Base-by-base conservation (phyloP, 2,329 filamentous ascomycete genomes). In the Lanzia echinophila region DNA sequence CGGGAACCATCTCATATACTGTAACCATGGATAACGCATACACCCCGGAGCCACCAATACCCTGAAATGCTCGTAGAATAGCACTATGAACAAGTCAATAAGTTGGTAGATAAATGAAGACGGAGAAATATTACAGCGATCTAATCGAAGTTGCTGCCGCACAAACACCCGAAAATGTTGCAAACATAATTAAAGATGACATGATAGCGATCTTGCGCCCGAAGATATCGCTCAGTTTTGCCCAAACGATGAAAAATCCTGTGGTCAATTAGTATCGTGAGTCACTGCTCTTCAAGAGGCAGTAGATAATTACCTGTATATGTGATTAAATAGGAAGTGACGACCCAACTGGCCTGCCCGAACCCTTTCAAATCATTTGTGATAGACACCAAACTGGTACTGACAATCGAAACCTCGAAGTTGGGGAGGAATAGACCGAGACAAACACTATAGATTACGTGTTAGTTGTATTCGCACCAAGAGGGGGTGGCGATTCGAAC, bases 41-140 rank as follows among this genome's bases (percentile, higher is more conserved):
- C 56, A 75, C 70, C 0, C 75, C 76, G 3, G 72, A 74, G 0
- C 67, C 72, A 0, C 75, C 77, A 2, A 77, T 61, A 0, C 82
- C 81, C 56, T 62, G 60, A 20, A 60, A 53, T 1, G 54, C 57
- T 33, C 58, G 49, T 15, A 43, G 6, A 43, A 17, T 39, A 39
- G 22, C 34, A 6, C 22, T 34, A 11, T 22, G 4, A 10, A 13
- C 3, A 41, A 20, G n/a, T 22, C 22, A 44, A n/a, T 34, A n/a
- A 24, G 6, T 8, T 3, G 33, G 17, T 19, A 5, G 20, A 6
- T 6, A 19, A 42, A 17, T 8, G n/a, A 42, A 22, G 8, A 42
- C 11, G 13, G 4, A 3, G 36, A n/a, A 36, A 6, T 34, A 8
- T 41, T 33, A 51, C 41, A 51, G 19, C 28, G 39, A 38, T 33